Base-by-base conservation (phyloP, 192 early-diverging fungal species). In the Coemansia sp. region DNA sequence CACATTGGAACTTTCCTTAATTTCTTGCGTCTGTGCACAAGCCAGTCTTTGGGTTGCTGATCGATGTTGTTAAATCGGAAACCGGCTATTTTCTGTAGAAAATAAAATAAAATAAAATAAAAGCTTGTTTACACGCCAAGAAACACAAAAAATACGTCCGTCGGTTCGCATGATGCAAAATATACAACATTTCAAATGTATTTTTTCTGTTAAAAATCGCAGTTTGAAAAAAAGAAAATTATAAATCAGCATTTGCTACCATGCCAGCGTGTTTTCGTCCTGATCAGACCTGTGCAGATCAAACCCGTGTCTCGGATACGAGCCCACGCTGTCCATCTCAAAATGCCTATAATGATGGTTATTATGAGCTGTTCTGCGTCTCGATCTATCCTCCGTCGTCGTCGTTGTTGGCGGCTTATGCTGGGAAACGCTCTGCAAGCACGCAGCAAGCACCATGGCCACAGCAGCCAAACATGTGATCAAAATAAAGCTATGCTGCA, bases 401-500 rank as follows among this genome's bases (percentile, higher is more conserved):
- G 45, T n/a, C 48, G 45, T 63, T 16, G 60, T 38, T 12, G 78
- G 62, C 16, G 73, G 64, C 59, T 81, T 81, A n/a, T 64, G 69
- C 70, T 68, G 78, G 28, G 69, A 67, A 14, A 81, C 69, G 29
- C 64, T 61, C 69, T 75, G 69, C 69, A 81, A 18, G 20, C 69
- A 67, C n/a, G 78, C 78, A 7, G 78, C 66, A 64, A 81, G 32
- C 12, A 65, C 56, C 48, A 75, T 67, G 1, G 69, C 68, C 4
- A 75, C 54, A 0, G 73, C 69, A 0, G 69, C 66, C 63, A 81
- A 30, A 33, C 78, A 81, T 0, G 78, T 74, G 31, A 81, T 71
- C 63, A 81, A 51, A 5, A 66, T 67, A 67, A 81, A 81, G 32
- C 75, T 81, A 55, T 75, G 67, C 61, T 81, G 72, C 63, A 81